Conservation (phyloP, 1,284 basidiomycete species). For the Mycena sp. region DNA sequence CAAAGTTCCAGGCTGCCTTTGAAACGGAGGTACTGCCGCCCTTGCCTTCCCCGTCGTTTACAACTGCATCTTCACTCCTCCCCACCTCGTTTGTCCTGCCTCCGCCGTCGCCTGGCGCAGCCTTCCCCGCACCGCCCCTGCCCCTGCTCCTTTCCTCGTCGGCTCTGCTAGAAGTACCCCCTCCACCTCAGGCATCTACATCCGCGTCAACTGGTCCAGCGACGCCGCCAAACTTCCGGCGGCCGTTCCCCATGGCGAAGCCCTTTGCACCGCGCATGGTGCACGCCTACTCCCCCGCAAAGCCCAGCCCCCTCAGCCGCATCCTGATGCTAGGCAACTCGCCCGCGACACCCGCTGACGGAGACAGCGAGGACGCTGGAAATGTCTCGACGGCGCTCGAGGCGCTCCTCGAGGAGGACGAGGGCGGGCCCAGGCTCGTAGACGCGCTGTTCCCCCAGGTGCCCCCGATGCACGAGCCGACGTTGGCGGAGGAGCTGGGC, state of each 20-base stretch:
- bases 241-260: constrained; percentile 73
- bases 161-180: constrained; percentile 27
- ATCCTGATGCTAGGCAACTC: constrained; percentile 76
- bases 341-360: constrained; percentile 55
- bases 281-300: constrained; percentile 80
- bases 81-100: constrained; percentile 76
- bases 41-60: constrained; percentile 9
- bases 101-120: constrained; percentile 65
- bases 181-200: constrained; percentile 13
- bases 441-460: constrained; percentile 37
- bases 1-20: constrained; percentile 58
- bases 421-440: constrained; percentile 36
- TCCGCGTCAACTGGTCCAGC: constrained; percentile 28
- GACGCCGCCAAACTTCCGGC: constrained; percentile 32
- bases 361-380: constrained; percentile 13
- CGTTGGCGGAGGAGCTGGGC: constrained; percentile 40
- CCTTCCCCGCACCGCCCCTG: constrained; percentile 45
- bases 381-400: constrained; percentile 36
- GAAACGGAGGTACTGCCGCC: constrained; percentile 75
- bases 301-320: constrained; percentile 78
- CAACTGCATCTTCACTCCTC: constrained; percentile 49
- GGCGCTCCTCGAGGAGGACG: constrained; percentile 47
- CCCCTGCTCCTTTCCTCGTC: constrained; percentile 27
- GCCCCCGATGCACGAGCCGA: constrained; percentile 29
- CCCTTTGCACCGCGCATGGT: constrained; percentile 72